These are phyloP conservation scores for Eremochloa ophiuroides DNA, from an alignment of 176 grass and related monocot genomes.

Conservation along the genomic window DNA sequence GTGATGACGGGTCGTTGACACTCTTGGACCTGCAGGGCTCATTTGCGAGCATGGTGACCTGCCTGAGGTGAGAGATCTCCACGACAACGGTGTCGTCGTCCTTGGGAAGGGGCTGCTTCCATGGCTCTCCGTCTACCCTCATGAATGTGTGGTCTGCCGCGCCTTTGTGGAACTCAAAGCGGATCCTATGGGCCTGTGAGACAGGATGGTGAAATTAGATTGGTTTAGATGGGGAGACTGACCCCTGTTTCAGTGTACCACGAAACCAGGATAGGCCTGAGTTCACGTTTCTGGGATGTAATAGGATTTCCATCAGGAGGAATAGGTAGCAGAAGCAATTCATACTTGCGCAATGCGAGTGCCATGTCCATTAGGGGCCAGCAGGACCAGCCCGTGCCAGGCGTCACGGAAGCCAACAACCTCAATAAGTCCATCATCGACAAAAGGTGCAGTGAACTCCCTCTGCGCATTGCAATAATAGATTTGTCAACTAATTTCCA, in stretches of 20 bases:
- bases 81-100: conserved; percentile 64
- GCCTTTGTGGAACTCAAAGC: conserved; percentile 77
- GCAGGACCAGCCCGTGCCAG: conserved; percentile 81
- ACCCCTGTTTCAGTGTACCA: background rate
- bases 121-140: conserved; percentile 88
- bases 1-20: conserved; percentile 26
- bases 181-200: conserved; percentile 55
- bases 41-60: conserved; percentile 76
- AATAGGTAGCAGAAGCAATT: background rate
- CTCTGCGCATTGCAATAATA: conserved; percentile 37
- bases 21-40: conserved; percentile 63
- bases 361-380: conserved; percentile 86
- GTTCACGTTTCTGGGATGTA: background rate
- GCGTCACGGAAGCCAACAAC: conserved; percentile 90
- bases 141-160: conserved; percentile 63
- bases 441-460: conserved; percentile 58
- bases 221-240: background rate
- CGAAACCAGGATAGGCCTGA: background rate
- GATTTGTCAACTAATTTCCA: background rate
- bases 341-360: conserved; percentile 79
- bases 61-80: conserved; percentile 71
- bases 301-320: background rate
- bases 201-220: background rate
- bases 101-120: conserved; percentile 81
- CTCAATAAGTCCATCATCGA: conserved; percentile 78